Percentiles rank a stretch among this genome's conserved stretches.
phyloP scores from a whole-genome alignment of 257 asterid species.

The Solanum rostratum region DNA sequence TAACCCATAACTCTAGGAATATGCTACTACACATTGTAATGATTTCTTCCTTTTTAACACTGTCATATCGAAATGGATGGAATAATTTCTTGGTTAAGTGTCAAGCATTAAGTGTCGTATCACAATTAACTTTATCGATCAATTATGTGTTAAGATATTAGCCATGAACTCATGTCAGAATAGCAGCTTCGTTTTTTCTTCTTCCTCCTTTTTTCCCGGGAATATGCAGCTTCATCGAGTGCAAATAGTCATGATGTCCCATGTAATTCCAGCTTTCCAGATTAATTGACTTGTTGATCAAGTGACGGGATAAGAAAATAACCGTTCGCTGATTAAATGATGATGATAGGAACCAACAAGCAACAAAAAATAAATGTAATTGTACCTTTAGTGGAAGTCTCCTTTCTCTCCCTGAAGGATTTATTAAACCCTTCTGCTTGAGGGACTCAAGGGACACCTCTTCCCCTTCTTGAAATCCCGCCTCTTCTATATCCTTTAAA shows the following conservation, averaged over 20 bases:
- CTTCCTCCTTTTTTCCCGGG: background rate
- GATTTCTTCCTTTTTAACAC: background rate
- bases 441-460: constrained; percentile 88
- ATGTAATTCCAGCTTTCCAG: background rate
- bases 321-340: background rate
- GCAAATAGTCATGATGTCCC: background rate
- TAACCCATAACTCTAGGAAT: background rate
- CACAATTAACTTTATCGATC: background rate
- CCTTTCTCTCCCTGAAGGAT: constrained; percentile 95
- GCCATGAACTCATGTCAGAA: background rate
- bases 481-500: constrained; percentile 69
- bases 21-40: background rate
- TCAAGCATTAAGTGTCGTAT: background rate
- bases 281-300: background rate
- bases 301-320: background rate
- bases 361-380: background rate
- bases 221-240: background rate
- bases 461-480: constrained; percentile 87
- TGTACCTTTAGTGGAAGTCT: constrained; percentile 84
- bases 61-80: background rate
- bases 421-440: constrained; percentile 74
- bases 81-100: background rate
- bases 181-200: background rate
- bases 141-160: background rate
- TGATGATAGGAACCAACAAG: background rate